These are phyloP conservation scores for Podila epigama DNA, from an alignment of 192 early-diverging fungal genomes.

Conservation along the genomic window DNA sequence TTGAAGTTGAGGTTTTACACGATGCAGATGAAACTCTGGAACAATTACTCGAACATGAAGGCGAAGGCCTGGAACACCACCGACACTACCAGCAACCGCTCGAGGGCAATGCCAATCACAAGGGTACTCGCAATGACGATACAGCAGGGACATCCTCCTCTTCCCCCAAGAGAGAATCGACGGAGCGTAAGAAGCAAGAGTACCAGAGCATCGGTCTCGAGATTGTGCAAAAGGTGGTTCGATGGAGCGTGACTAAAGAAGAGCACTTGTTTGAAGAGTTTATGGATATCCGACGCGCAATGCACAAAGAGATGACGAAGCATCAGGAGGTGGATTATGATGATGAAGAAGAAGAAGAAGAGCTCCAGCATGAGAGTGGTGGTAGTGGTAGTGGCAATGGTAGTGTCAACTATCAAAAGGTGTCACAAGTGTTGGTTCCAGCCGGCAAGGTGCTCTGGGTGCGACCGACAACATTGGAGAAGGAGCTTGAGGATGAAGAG, in stretches of 20 bases:
- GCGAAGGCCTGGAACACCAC: constrained; percentile 4
- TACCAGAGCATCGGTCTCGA: constrained; percentile 32
- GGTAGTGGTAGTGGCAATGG: no score
- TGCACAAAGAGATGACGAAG: constrained; percentile 28
- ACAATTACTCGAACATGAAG: constrained; percentile 29
- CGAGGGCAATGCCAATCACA: no score
- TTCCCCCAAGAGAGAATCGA: no score
- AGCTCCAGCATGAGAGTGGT: no score
- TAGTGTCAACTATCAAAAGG: constrained; percentile 7
- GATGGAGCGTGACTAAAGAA: constrained; percentile 32
- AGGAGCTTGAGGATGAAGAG: constrained; percentile 43
- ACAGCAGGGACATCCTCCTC: no score
- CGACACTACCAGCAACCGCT: not conserved
- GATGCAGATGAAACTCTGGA: constrained; percentile 27
- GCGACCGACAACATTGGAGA: constrained; percentile 35
- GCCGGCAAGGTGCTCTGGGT: constrained; percentile 58
- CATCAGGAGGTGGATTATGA: constrained; percentile 18
- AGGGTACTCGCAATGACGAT: no score
- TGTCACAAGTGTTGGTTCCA: constrained; percentile 45
- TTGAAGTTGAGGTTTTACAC: constrained; percentile 17
- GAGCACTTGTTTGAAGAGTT: constrained; percentile 41
- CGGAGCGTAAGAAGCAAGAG: not conserved
- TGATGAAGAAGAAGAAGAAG: constrained; percentile 1
- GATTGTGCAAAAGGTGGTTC: constrained; percentile 51
- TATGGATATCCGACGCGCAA: constrained; percentile 44